Evolutionary conservation across 345 rosid species (phyloP).

Genomic region (Melaleuca alternifolia): DNA sequence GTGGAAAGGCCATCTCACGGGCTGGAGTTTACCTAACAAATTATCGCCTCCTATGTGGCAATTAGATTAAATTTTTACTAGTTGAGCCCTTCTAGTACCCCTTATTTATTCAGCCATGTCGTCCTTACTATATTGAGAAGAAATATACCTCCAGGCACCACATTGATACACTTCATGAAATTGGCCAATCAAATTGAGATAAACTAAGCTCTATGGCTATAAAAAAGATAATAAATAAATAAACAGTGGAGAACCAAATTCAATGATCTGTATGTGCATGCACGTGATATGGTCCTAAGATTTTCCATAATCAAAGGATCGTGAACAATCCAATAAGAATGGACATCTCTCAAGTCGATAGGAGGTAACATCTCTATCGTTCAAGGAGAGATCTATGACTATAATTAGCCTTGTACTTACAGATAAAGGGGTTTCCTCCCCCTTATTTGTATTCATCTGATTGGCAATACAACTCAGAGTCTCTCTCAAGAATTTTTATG

Average conservation of each 20-base stretch:
- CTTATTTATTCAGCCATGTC: not conserved
- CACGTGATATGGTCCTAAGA: no score
- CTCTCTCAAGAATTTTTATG: no score
- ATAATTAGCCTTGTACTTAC: no score
- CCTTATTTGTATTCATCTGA: no score
- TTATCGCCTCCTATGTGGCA: not conserved
- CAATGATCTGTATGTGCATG: not conserved
- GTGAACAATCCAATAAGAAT: no score
- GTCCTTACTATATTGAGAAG: not conserved
- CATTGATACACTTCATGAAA: not conserved
- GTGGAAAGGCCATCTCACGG: not conserved
- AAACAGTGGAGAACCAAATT: not conserved
- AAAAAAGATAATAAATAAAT: not conserved
- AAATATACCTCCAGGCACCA: not conserved
- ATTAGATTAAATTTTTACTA: not conserved
- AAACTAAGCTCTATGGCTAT: not conserved
- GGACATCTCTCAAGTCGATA: no score
- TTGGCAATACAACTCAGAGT: no score
- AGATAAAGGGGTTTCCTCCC: no score
- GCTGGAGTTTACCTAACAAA: not conserved
- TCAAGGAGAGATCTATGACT: no score
- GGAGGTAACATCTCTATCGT: no score
- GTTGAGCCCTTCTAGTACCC: not conserved
- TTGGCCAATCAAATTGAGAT: not conserved
- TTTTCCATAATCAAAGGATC: no score